Evolutionary conservation across 2,329 filamentous ascomycete species (phyloP), one percentile per base, ranked within the genome.

Genomic region (Ascochyta koolunga): DNA sequence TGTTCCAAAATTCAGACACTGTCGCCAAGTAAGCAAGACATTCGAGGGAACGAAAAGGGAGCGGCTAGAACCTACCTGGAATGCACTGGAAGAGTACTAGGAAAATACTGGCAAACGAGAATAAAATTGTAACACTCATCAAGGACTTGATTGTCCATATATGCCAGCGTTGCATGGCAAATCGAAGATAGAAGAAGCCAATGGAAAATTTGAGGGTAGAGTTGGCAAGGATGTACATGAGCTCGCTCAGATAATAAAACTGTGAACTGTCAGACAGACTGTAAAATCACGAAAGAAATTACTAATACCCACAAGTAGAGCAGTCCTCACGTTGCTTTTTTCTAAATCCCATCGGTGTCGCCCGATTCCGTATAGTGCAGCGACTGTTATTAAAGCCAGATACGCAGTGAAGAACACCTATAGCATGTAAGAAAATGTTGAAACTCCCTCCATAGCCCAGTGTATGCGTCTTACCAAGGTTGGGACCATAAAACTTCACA

Each of bases 161-260:
- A 50, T 84, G 81, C n/a, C 72, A 54, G 33, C 64, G 71, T 35
- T 76, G 71, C 29, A 80, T 69, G 0, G 81, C 80, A 18, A 85
- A 75, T 43, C 82, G 79, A 13, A 84, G 77, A 37, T 84, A 77
- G 54, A 83, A 82, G n/a, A 82, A 70, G 5, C 69, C 80, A 45
- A 85, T 80, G 1, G 82, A 79, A 32, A 83, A 73, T 54, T 83
- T 83, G 39, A 82, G 75, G 11, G 79, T 64, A 33, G 77, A 74
- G 19, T 76, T 81, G 5, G 77, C 74, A 49, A 81, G 66, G 7
- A 80, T 77, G 64, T 85, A 85, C 57, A 79, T 78, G n/a, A 81
- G 70, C 61, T 84, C 82, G 59, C 80, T 82, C n/a, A 84, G 76
- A 72, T 80, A 85, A 81, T 81, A 85, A 60, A 71, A 77, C 76